These are phyloP conservation scores for Xylaria sp. DNA, from an alignment of 2,329 filamentous ascomycete genomes.

Conservation along the genomic window DNA sequence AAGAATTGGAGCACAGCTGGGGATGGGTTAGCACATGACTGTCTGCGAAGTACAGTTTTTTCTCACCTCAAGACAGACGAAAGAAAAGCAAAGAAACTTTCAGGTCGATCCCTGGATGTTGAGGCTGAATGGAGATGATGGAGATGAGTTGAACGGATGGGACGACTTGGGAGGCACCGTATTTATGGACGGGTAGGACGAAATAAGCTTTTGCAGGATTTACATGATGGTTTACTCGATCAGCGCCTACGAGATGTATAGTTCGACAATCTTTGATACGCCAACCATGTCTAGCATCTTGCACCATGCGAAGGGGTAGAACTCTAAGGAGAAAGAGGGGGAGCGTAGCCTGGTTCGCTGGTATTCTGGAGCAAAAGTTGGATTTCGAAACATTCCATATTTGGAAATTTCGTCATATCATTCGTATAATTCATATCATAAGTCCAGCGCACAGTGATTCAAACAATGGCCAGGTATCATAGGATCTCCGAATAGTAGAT, in stretches of 20 bases:
- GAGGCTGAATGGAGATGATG: slow-evolving; percentile 37
- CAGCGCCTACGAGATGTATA: slow-evolving; percentile 21
- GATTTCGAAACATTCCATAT: slow-evolving; percentile 23
- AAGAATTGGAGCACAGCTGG: slow-evolving; percentile 47
- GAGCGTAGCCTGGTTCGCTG: slow-evolving; percentile 6
- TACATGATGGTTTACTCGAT: slow-evolving; percentile 10
- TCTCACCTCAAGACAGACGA: slow-evolving; percentile 40
- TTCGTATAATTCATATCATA: slow-evolving; percentile 19
- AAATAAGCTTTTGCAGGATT: slow-evolving; percentile 25
- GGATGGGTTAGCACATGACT: slow-evolving; percentile 35
- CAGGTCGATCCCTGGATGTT: slow-evolving; percentile 27
- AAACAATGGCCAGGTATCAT: slow-evolving; percentile 38
- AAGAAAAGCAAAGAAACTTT: slow-evolving; percentile 36
- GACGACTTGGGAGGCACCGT: slow-evolving; percentile 22
- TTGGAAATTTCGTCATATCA: slow-evolving; percentile 27
- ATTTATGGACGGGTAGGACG: slow-evolving; percentile 28
- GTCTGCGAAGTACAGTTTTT: not conserved
- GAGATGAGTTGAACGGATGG: slow-evolving; percentile 32
- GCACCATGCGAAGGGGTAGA: slow-evolving; percentile 5
- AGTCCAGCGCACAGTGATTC: slow-evolving; percentile 3
- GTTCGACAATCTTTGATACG: slow-evolving; percentile 30
- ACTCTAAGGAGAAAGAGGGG: not conserved
- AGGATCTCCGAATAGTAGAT: slow-evolving; percentile 42
- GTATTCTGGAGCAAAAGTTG: not conserved
- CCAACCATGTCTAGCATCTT: slow-evolving; percentile 16